phyloP scores from a whole-genome alignment of 2,329 filamentous ascomycete genomes.

The Aureobasidium melanogenum region DNA sequence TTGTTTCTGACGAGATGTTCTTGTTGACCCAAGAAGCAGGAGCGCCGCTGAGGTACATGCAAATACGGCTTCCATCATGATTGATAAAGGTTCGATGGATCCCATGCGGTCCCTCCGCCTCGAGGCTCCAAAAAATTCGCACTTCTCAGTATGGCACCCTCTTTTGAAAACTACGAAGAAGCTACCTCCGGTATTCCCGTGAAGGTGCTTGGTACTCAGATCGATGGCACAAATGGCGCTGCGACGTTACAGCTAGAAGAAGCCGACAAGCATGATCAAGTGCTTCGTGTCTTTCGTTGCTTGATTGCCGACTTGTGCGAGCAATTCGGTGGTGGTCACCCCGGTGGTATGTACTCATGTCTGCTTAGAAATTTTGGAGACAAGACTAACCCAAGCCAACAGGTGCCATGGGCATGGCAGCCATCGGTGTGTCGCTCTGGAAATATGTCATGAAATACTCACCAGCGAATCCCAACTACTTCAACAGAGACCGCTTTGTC shows the following conservation, averaged over 20 bases:
- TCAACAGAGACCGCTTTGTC: conserved; percentile 56
- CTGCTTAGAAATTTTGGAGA: not conserved
- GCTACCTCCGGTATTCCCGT: conserved; percentile 13
- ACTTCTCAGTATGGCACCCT: conserved; percentile 1
- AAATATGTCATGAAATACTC: conserved; percentile 56
- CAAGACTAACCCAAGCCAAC: not conserved
- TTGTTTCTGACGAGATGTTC: not conserved
- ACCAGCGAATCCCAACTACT: conserved; percentile 46
- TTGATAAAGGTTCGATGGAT: not conserved
- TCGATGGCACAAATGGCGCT: conserved; percentile 14
- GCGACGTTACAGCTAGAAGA: conserved; percentile 20
- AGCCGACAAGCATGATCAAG: conserved; percentile 33
- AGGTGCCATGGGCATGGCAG: conserved; percentile 50
- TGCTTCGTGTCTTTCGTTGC: conserved; percentile 52
- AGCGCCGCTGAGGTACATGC: not conserved
- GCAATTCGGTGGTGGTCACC: conserved; percentile 61
- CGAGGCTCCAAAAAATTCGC: not conserved
- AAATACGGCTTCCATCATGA: not conserved
- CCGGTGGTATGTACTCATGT: conserved; percentile 36
- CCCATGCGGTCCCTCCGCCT: not conserved
- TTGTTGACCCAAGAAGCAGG: not conserved
- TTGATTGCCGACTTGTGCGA: conserved; percentile 61
- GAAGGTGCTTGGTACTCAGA: conserved; percentile 19
- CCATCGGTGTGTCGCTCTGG: conserved; percentile 53
- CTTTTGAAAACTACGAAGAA: conserved; percentile 6